Evolutionary conservation across 345 rosid genomes (phyloP), one percentile per base, ranked within the genome.

Genomic region (Reutealis trisperma): DNA sequence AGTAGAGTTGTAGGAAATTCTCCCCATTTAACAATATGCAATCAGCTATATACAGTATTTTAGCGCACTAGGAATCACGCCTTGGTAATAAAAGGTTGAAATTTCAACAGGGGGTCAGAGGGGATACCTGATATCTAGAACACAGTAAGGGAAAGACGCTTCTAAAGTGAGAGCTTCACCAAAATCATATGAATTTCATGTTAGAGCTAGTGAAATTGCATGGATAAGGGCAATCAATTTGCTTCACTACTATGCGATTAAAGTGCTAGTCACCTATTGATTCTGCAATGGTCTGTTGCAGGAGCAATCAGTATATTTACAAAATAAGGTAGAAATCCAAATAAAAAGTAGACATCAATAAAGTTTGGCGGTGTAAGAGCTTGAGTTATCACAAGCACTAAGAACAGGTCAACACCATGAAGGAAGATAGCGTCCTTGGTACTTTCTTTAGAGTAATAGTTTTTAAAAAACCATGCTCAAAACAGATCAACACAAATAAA

Each of bases 261-360:
- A 92, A 93, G 83, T 88, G 93, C 99, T 98, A 95, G 78, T 93
- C 97, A 51, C 96, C 91, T 37, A 90, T 98, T 2, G 97, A 78
- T 69, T 92, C 92, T 70, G 97, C 98, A 71, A 93, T 92, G 15
- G 91, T 92, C 98, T 95, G 89, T 81, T 75, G 45, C 76, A 71
- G 78, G 2, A 12, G 54, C 11, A 8, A 70, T 34, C 77, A 80
- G 37, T 51, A 32, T 7, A 6, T n/a, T 16, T 44, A 41, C 22
- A n/a, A n/a, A 16, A 47, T 19, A 7, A 57, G 21, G 21, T 5
- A 37, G 5, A 37, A 37, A 41, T 41, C 21, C 22, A 22, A 70
- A 22, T 49, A 21, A 30, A 58, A 30, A n/a, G 14, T 9, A 58
- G 45, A 24, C 15, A 42, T 18, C 41, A 51, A 51, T 24, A 37